Base-by-base conservation (phyloP, 2,329 filamentous ascomycete species). In the Ceratocystis ficicola region DNA sequence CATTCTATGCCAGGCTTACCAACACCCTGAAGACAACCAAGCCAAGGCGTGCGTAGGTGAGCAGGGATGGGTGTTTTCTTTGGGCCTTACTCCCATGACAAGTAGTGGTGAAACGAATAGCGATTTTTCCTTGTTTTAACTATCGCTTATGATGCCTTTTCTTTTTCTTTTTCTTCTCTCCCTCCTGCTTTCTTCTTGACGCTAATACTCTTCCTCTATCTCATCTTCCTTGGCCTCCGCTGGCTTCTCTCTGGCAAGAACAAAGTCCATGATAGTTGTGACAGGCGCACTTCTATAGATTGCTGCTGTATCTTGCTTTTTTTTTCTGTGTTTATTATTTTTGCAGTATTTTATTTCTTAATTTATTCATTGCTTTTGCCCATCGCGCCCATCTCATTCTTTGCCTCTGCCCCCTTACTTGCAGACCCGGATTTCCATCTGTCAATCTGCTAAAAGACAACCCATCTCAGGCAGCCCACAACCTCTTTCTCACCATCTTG, bases 321-420 rank as follows among this genome's bases (percentile, higher is more conserved):
- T 32, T 59, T 1, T 57, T 44, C 25, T 63, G 10, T 63, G 46
- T 48, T 52, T n/a, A 44, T 46, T 50, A 57, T 69, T 68, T 68
- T 61, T 57, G 30, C 41, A 52, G 30, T 63, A 48, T 70, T 68
- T 70, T 68, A 70, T 59, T 59, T 59, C 17, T 59, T 59, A 59
- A 59, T 59, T 59, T 59, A n/a, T 59, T n/a, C 30, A 59, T 36
- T 59, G 28, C 17, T 15, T 59, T 55, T 52, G 48, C 1, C 32
- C 12, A 8, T 36, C 15, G 28, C 52, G 30, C 17, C 25, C 12
- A 15, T 28, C 50, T 17, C 50, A 15, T 25, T 55, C 25, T 57
- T 15, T 30, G 36, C 52, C 22, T 30, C 52, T 30, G 17, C 55
- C 55, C 48, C 25, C 15, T 52, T 25, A 10, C 48, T 6, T 25